Percentiles rank a stretch among this genome's conserved stretches.
These are phyloP conservation scores for Hanseniaspora sp. DNA, from an alignment of 1,139 yeast species.

Conservation along the genomic window DNA sequence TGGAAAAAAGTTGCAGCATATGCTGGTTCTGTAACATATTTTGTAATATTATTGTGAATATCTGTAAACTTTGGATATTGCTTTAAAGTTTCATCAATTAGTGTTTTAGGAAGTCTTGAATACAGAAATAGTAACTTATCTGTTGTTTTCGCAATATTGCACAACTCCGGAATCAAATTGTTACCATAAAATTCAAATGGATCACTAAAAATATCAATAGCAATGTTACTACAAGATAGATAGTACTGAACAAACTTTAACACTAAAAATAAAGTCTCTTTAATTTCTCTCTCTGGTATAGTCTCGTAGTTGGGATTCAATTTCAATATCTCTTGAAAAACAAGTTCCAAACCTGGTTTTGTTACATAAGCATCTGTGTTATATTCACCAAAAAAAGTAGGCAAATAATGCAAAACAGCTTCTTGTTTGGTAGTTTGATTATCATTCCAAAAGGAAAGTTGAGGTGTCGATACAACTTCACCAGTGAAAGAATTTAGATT, in stretches of 20 bases:
- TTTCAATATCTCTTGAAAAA: constrained; percentile 1
- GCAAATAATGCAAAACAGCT: neutral
- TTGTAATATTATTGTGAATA: constrained; percentile 1
- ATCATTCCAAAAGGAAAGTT: neutral
- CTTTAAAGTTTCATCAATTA: constrained; percentile 6
- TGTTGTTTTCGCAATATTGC: neutral
- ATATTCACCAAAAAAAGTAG: constrained; percentile 5
- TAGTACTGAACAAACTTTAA: constrained; percentile 27
- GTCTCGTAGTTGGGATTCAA: constrained; percentile 16
- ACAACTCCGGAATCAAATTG: neutral
- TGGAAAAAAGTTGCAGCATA: constrained; percentile 13
- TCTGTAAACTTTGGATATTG: constrained; percentile 9
- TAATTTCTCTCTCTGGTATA: constrained; percentile 18
- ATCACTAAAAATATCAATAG: constrained; percentile 16
- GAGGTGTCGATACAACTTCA: neutral
- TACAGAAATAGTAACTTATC: constrained; percentile 4
- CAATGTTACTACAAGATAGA: constrained; percentile 22
- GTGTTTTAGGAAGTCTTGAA: neutral
- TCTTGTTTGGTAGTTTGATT: neutral
- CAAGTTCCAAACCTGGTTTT: constrained; percentile 6
- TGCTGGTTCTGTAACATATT: constrained; percentile 6
- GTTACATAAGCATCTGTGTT: neutral
- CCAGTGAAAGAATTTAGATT: constrained; percentile 1
- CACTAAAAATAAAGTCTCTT: constrained; percentile 26
- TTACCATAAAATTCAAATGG: constrained; percentile 18